These are phyloP conservation scores for Apophysomyces ossiformis DNA, from an alignment of 371 early-diverging fungal genomes.

Conservation along the genomic window DNA sequence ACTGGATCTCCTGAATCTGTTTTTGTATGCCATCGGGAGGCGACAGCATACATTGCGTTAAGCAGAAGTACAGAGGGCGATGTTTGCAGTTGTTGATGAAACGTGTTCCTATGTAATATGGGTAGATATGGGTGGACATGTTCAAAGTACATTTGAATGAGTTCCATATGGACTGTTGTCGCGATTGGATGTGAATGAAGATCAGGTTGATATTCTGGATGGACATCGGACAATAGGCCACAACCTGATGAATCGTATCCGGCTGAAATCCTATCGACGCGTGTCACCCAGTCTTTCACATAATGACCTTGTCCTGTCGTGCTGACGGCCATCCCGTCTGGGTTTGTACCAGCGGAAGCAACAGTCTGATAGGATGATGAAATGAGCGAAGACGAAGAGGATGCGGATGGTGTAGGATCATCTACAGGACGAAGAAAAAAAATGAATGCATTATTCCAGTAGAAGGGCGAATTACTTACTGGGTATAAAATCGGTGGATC, in stretches of 20 bases:
- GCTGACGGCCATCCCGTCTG: constrained; percentile 19
- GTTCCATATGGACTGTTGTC: constrained; percentile 21
- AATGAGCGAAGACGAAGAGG: constrained; percentile 1
- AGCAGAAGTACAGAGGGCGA: constrained; percentile 20
- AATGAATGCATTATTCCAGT: not conserved
- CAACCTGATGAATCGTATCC: not conserved
- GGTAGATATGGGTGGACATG: constrained; percentile 72
- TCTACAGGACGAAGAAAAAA: not conserved
- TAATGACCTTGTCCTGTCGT: constrained; percentile 33
- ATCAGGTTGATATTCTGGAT: not conserved
- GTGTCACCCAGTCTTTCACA: constrained; percentile 24
- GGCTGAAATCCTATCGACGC: constrained; percentile 23
- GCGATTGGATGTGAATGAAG: constrained; percentile 8
- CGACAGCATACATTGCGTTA: constrained; percentile 39
- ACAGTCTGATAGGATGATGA: constrained; percentile 1
- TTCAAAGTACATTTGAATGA: constrained; percentile 62
- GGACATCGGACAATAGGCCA: not conserved
- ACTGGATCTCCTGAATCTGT: constrained; percentile 24
- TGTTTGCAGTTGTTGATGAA: constrained; percentile 20
- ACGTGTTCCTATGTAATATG: constrained; percentile 59
- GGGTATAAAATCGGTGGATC: constrained; percentile 7
- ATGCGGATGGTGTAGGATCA: constrained; percentile 7
- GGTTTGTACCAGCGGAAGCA: constrained; percentile 1
- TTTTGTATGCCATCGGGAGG: constrained; percentile 30
- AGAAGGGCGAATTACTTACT: not conserved